phyloP scores from a whole-genome alignment of 2,329 filamentous ascomycete species.

The Cercospora sp. region DNA sequence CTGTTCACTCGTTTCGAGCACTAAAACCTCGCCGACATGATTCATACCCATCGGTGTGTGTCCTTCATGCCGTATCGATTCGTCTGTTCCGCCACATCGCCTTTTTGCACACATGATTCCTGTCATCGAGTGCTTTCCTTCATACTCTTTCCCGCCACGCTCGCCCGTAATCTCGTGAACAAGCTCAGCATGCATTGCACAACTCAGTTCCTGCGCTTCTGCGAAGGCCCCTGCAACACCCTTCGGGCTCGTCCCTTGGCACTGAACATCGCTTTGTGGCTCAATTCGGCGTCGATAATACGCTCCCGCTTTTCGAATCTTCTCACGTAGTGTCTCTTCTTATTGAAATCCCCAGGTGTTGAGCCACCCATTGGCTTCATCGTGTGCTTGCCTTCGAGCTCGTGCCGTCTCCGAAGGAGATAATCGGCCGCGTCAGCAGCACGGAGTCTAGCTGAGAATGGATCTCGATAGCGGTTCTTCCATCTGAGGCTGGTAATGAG shows the following conservation, averaged over 20 bases:
- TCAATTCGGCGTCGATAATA: no score
- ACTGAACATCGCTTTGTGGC: no score
- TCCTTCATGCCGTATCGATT: not conserved
- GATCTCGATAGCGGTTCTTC: not conserved
- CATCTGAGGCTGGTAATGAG: not conserved
- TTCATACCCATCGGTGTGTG: not conserved
- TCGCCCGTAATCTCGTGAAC: no score
- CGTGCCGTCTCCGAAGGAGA: not conserved
- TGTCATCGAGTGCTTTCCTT: no score
- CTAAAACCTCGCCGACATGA: not conserved
- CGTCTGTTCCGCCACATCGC: not conserved
- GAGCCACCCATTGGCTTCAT: not conserved
- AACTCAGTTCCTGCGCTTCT: no score
- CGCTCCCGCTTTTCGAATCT: no score
- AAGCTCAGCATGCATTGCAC: no score
- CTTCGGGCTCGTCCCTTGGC: no score
- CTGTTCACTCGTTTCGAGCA: not conserved
- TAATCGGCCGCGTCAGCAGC: not conserved
- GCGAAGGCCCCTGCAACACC: no score
- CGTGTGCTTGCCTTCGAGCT: not conserved
- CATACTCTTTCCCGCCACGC: no score
- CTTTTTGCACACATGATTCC: no score
- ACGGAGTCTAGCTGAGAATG: constrained; percentile 1
- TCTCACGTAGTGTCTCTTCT: no score
- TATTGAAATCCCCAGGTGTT: not conserved